A percentile compares a stretch with the other conserved stretches of the same genome.
Conservation (phyloP, 192 early-diverging fungal species). For the Funneliformis geosporum region DNA sequence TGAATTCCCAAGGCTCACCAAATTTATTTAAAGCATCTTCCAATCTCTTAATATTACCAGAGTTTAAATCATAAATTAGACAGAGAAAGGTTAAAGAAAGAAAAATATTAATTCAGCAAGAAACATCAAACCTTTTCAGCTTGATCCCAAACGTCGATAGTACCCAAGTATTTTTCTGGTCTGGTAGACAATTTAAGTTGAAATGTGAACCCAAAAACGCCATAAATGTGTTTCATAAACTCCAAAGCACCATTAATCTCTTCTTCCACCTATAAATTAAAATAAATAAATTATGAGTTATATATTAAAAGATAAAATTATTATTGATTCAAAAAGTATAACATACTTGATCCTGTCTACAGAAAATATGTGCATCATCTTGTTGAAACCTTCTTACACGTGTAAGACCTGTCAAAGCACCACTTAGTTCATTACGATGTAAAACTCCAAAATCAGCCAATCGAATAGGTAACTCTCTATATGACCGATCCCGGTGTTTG, state of each 20-base stretch:
- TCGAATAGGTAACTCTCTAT: slow-evolving; percentile 93
- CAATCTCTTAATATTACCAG: slow-evolving; percentile 51
- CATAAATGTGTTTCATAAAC: slow-evolving; percentile 89
- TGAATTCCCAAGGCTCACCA: slow-evolving; percentile 81
- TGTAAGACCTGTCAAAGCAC: slow-evolving; percentile 91
- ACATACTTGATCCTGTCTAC: slow-evolving; percentile 75
- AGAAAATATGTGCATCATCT: slow-evolving; percentile 99
- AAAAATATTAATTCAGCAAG: not conserved
- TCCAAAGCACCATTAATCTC: slow-evolving; percentile 88
- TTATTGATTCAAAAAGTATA: not conserved
- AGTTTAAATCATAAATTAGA: not conserved
- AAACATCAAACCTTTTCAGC: slow-evolving; percentile 70
- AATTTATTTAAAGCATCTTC: slow-evolving; percentile 76
- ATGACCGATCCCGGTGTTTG: slow-evolving; percentile 86
- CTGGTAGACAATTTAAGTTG: slow-evolving; percentile 91
- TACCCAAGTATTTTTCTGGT: slow-evolving; percentile 94
- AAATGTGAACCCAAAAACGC: slow-evolving; percentile 94
- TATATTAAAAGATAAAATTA: not conserved
- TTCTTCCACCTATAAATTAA: slow-evolving; percentile 51
- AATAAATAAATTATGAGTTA: slow-evolving; percentile 12
- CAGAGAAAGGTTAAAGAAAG: not conserved
- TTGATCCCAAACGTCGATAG: slow-evolving; percentile 85
- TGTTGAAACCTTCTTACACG: slow-evolving; percentile 99
- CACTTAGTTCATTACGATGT: slow-evolving; percentile 92
- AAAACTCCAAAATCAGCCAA: slow-evolving; percentile 98